Evolutionary conservation across 2,329 filamentous ascomycete genomes (phyloP).

Genomic region (Paecilomyces sp.): DNA sequence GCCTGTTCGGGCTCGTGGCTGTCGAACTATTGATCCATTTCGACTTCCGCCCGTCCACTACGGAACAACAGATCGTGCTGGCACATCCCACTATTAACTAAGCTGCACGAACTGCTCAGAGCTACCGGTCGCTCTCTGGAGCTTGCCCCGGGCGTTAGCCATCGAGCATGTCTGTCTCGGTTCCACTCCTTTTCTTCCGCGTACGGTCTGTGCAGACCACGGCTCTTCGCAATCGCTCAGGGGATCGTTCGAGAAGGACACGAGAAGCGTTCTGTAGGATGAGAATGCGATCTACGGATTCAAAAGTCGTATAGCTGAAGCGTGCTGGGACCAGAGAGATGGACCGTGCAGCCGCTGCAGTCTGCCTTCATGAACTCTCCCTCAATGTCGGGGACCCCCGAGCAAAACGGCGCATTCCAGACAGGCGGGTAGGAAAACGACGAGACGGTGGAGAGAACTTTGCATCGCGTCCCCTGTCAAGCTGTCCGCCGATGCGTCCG

Average conservation of each 20-base stretch:
- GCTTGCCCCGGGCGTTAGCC: not conserved
- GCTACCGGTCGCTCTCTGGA: not conserved
- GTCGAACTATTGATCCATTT: constrained; percentile 15
- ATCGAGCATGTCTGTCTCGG: not conserved
- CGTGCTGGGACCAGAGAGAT: not conserved
- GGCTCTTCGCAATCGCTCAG: not conserved
- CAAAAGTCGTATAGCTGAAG: not conserved
- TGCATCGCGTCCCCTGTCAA: not conserved
- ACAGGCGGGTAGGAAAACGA: not conserved
- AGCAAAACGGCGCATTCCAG: not conserved
- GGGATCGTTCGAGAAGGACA: not conserved
- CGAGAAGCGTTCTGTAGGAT: not conserved
- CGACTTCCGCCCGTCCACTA: constrained; percentile 6
- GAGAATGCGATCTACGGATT: not conserved
- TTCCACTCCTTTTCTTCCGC: not conserved
- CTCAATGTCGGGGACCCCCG: not conserved
- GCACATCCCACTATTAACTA: constrained; percentile 10
- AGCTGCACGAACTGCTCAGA: constrained; percentile 13
- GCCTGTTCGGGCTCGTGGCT: not conserved
- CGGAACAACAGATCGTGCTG: constrained; percentile 16
- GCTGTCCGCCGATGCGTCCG: not conserved
- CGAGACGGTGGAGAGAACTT: not conserved
- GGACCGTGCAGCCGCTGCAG: not conserved
- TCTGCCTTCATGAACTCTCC: not conserved
- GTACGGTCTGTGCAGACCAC: not conserved